Evolutionary conservation across 768 basidiomycete species (phyloP), one percentile per base, ranked within the genome.

Genomic region (Coprinellus aureogranulatus): DNA sequence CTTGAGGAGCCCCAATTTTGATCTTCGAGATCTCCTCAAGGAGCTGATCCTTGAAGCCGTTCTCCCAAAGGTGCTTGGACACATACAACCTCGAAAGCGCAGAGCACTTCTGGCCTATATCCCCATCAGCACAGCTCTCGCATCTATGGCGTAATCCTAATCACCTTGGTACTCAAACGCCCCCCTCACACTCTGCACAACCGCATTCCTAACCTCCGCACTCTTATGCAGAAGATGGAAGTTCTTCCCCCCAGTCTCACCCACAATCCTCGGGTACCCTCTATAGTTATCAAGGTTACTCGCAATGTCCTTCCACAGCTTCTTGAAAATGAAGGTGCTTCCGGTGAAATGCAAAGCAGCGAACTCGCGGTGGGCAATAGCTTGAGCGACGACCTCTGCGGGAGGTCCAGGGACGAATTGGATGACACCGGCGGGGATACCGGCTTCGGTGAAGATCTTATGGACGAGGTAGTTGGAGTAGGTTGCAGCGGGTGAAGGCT

Each of bases 161-260:
- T n/a, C 61, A 85, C 92, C 94, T 78, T 94, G 93, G 72, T 98
- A 99, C 73, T 99, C 97, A 71, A 96, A 98, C 1, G 89, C 94
- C 18, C 81, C 90, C 55, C 97, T 82, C 59, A 98, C 82, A 52
- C 80, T 84, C 75, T 98, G 96, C 47, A 90, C 62, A 50, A 92
- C 97, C n/a, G 95, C 92, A 62, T 94, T 95, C 69, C 78, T 79
- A 53, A 97, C 74, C 64, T 97, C 91, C 37, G 95, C 96, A 14
- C 86, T 88, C 54, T 82, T 77, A 72, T 98, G 97, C 49, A 98
- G 78, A 46, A 99, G 62, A 74, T 98, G 97, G 81, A 95, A 98
- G 80, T 99, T 99, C 82, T 98, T 99, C 57, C 97, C 96, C 27
- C 93, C 94, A 8, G 96, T 98, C 81, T 98, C 96, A 26, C 97